Conservation (phyloP, 176 grass and related monocot species). For the Oryza longistaminata region DNA sequence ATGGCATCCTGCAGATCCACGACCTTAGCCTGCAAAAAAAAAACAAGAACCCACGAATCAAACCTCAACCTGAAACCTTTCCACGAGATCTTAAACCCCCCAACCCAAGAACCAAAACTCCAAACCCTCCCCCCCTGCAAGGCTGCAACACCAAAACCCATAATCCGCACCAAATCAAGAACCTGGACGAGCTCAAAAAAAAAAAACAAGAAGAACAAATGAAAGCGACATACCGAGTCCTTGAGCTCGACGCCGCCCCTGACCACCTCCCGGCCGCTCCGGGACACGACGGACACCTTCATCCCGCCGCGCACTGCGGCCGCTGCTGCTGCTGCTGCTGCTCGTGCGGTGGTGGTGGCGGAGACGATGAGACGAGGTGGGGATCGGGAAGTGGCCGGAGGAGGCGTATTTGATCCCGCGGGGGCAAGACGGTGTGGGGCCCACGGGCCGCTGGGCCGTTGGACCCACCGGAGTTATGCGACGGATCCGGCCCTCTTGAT, state of each 20-base stretch:
- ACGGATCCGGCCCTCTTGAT: neutral
- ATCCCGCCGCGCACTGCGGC: conserved; percentile 18
- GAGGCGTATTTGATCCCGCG: conserved; percentile 48
- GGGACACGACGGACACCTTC: conserved; percentile 78
- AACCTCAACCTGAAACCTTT: neutral
- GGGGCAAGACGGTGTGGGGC: neutral
- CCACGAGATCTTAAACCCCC: conserved; percentile 31
- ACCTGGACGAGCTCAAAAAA: neutral
- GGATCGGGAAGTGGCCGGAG: neutral
- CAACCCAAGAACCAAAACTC: neutral
- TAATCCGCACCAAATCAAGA: neutral
- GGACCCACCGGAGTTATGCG: conserved; percentile 45
- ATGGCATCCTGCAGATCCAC: conserved; percentile 87
- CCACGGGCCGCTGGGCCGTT: conserved; percentile 29
- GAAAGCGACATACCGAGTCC: conserved; percentile 45
- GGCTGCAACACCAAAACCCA: neutral
- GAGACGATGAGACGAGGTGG: neutral
- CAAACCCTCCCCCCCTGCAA: neutral
- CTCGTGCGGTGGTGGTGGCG: too few species aligned
- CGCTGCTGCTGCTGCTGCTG: neutral
- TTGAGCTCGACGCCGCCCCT: conserved; percentile 80
- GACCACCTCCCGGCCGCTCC: conserved; percentile 78
- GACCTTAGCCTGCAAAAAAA: conserved; percentile 71
- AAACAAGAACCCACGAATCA: conserved; percentile 12
- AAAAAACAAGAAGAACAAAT: too few species aligned